Conservation (phyloP, 2,329 filamentous ascomycete genomes). For the Venturia effusa region DNA sequence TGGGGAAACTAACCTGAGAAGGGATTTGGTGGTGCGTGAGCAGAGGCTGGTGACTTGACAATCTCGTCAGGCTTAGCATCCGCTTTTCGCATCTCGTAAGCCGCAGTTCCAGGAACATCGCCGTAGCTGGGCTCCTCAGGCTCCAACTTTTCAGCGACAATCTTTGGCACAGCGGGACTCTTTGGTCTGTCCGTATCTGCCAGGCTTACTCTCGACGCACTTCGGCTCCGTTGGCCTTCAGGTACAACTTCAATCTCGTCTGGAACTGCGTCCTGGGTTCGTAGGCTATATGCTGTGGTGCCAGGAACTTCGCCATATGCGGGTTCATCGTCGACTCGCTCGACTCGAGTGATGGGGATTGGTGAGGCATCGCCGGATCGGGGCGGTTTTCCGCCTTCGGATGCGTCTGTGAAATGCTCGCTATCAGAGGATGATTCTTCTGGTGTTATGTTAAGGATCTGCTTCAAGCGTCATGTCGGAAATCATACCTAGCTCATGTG, state of each 20-base stretch:
- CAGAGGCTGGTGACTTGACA: conserved; percentile 29
- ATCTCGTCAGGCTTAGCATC: conserved; percentile 51
- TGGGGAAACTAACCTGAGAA: conserved; percentile 42
- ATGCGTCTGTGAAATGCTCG: conserved; percentile 57
- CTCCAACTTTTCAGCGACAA: conserved; percentile 52
- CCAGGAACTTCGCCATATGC: conserved; percentile 52
- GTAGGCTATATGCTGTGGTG: conserved; percentile 48
- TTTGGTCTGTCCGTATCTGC: conserved; percentile 30
- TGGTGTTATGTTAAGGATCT: neutral
- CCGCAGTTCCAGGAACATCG: conserved; percentile 50
- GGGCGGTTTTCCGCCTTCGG: conserved; percentile 39
- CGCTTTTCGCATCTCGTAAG: conserved; percentile 44
- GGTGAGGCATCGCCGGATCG: conserved; percentile 38
- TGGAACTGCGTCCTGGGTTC: conserved; percentile 49
- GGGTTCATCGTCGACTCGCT: conserved; percentile 48
- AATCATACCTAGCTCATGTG: conserved; percentile 42
- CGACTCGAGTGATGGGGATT: conserved; percentile 51
- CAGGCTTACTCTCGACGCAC: conserved; percentile 28
- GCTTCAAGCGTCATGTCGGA: neutral
- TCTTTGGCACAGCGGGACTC: conserved; percentile 46
- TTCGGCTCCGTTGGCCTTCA: conserved; percentile 27
- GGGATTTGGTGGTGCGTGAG: conserved; percentile 16
- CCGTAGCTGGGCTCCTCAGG: conserved; percentile 45
- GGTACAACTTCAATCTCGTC: conserved; percentile 51
- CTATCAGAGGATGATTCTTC: conserved; percentile 36